Conservation (phyloP, 23 red algal genomes). For the Gracilaria domingensis region DNA sequence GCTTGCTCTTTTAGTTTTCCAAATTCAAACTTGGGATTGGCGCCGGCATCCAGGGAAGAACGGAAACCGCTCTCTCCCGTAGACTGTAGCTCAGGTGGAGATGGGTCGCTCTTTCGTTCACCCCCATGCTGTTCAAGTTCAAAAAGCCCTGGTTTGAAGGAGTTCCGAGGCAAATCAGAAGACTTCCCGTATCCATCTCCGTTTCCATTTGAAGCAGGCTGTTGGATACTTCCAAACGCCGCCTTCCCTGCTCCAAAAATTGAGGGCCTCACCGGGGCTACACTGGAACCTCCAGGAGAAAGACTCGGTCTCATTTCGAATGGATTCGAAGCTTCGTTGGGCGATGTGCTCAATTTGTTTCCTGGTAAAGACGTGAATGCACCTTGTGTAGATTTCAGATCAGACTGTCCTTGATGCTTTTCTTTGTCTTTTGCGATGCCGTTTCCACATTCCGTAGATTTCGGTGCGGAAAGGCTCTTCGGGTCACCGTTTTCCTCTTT, state of each 20-base stretch:
- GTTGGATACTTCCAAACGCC: background rate
- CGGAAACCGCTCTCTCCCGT: background rate
- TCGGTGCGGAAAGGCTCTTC: background rate
- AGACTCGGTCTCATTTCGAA: background rate
- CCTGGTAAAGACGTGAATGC: background rate
- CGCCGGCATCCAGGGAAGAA: background rate
- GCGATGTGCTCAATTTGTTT: background rate
- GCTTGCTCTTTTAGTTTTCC: background rate
- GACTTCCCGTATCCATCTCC: background rate
- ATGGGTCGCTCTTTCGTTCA: background rate
- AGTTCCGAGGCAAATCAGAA: background rate
- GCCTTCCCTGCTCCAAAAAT: background rate
- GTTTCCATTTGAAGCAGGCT: background rate
- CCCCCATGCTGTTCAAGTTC: background rate
- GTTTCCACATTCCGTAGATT: background rate
- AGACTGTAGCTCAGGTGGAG: background rate
- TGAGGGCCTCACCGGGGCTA: background rate
- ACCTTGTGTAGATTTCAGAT: background rate
- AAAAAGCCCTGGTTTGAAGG: background rate
- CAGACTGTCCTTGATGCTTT: background rate
- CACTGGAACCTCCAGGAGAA: background rate
- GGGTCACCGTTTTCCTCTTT: background rate
- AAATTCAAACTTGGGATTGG: background rate
- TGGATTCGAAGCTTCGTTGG: background rate
- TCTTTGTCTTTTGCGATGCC: background rate